Evolutionary conservation across 176 grass and related monocot genomes (phyloP).

Genomic region (Rhipidocladum racemiflorum): DNA sequence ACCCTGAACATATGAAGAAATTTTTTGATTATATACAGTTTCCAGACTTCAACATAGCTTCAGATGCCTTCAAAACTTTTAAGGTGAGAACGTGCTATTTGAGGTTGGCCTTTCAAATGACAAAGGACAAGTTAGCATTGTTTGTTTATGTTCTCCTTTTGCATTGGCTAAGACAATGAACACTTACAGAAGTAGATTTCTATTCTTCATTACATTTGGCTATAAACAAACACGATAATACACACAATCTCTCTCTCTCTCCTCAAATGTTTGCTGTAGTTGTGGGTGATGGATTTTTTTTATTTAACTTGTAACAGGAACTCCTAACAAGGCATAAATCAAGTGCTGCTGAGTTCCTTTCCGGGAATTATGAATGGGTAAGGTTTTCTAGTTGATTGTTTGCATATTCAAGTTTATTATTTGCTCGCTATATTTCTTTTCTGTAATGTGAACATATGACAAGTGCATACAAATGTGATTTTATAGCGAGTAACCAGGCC

Average conservation of each 20-base stretch:
- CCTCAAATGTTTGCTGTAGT: background rate
- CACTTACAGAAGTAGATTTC: background rate
- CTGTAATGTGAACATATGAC: no score
- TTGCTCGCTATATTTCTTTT: background rate
- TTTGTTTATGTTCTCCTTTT: background rate
- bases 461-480: background rate
- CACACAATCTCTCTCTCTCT: no score
- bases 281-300: background rate
- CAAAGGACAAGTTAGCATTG: background rate
- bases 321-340: slow-evolving; percentile 57
- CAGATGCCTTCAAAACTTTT: slow-evolving; percentile 46
- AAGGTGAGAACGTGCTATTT: slow-evolving; percentile 18
- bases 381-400: background rate
- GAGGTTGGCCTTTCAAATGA: background rate
- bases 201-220: background rate
- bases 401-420: background rate
- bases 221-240: background rate
- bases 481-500: no score
- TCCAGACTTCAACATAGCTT: slow-evolving; percentile 54
- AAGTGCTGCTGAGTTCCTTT: slow-evolving; percentile 42
- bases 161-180: background rate
- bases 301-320: slow-evolving; percentile 28
- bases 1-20: slow-evolving; percentile 39
- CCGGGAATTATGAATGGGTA: slow-evolving; percentile 47
- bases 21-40: slow-evolving; percentile 50